Conservation (phyloP, 164 flowering plant species). For the Saururus chinensis region DNA sequence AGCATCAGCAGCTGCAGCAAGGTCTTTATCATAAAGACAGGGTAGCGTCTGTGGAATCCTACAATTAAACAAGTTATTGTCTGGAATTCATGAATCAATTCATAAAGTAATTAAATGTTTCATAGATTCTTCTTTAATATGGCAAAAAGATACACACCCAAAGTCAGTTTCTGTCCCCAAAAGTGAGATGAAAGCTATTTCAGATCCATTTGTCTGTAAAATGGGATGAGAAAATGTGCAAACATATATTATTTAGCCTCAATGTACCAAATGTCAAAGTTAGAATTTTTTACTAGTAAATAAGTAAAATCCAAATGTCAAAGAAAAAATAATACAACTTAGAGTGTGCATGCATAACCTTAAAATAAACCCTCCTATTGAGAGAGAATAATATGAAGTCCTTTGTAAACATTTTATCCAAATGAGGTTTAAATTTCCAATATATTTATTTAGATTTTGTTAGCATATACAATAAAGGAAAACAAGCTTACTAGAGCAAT, state of each 20-base stretch:
- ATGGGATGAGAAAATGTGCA: background rate
- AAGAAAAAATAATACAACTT: too few species aligned
- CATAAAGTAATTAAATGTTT: background rate
- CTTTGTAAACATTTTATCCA: too few species aligned
- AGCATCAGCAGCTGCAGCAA: constrained; percentile 84
- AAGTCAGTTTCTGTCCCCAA: constrained; percentile 38
- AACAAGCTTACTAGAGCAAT: constrained; percentile 43
- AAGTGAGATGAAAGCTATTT: constrained; percentile 64
- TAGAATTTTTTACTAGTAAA: too few species aligned
- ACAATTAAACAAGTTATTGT: constrained; percentile 5
- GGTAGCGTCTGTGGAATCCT: constrained; percentile 73
- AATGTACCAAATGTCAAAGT: too few species aligned
- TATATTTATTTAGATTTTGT: too few species aligned
- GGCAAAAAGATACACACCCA: constrained; percentile 35
- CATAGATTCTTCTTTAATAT: background rate
- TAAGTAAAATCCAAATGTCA: too few species aligned
- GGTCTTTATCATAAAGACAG: constrained; percentile 76
- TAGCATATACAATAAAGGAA: background rate
- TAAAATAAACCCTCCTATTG: too few species aligned
- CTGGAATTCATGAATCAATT: background rate
- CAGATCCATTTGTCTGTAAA: constrained; percentile 60
- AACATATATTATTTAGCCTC: background rate
- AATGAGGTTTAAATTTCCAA: too few species aligned
- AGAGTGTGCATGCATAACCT: too few species aligned
- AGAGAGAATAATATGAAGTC: too few species aligned